Evolutionary conservation across 495 filamentous ascomycete species (phyloP), one percentile per base, ranked within the genome.

Genomic region (Diplogelasinospora grovesii): DNA sequence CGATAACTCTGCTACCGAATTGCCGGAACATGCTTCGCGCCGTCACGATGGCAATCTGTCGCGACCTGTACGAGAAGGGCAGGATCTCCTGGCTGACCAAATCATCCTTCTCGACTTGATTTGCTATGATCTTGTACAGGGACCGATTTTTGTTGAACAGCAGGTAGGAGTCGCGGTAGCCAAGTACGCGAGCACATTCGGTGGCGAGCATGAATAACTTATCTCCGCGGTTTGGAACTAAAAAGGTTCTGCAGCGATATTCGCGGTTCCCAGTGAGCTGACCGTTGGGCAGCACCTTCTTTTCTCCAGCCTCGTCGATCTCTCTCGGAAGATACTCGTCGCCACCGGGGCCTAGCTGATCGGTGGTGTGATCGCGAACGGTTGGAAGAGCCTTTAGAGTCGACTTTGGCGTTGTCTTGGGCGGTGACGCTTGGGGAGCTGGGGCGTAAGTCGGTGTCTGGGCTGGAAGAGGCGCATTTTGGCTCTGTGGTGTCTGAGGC

Each of bases 71-170:
- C 16, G 92, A 97, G 63, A 97, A 99, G 0, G 93, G 93, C 21
- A 99, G 66, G 38, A 97, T 89, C 53, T 96, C 92, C 63, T 97
- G 88, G 41, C 81, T 71, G 24, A 99, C 96, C 5, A 99, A 68
- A 59, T 97, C 88, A 53, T 97, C 92, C 67, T 97, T 99, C 63
- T 99, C 92, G 4, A 81, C 66, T 63, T 99, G 92, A 13, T 81
- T 89, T 19, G 93, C 92, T 50, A 99, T 99, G 53, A 99, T 99
- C 69, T 97, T 99, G 73, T 80, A 90, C 14, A 99, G 72, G 1
- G 93, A 97, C 43, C 89, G 70, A 54, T 99, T 99, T 66, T 99
- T 99, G 75, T 99, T 99, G 71, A 99, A 99, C 10, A 99, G 70
- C 32, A 99, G 66, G 61, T 99, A 99, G 11, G 93, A 99, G 60